Percentiles rank a stretch among this genome's conserved stretches.
Evolutionary conservation across 331 rosid genomes (phyloP).

Genomic region (Quercus tomentella): DNA sequence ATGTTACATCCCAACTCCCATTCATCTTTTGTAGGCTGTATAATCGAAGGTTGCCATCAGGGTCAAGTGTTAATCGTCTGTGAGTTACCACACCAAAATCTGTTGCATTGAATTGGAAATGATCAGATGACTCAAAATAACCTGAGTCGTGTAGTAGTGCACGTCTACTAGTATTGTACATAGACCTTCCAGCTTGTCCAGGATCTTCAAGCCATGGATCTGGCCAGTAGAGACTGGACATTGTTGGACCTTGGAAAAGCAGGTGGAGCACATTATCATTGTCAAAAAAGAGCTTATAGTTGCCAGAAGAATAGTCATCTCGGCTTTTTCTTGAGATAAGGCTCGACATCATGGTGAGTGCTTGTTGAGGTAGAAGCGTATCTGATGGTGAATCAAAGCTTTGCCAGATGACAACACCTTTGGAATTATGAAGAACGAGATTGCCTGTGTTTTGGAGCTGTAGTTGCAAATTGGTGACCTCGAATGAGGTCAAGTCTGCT

Average conservation of each 20-base stretch:
- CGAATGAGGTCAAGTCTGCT: background rate
- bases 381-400: conserved; percentile 46
- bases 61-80: conserved; percentile 23
- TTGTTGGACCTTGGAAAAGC: conserved; percentile 1
- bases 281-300: conserved; percentile 40
- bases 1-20: conserved; percentile 22
- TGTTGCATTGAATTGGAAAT: background rate
- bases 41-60: conserved; percentile 36
- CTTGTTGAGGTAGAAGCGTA: conserved; percentile 35
- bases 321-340: conserved; percentile 31
- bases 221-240: conserved; percentile 41
- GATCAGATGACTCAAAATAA: conserved; percentile 34
- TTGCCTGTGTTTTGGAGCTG: conserved; percentile 34
- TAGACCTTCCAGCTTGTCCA: conserved; percentile 14
- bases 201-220: background rate
- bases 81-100: conserved; percentile 1
- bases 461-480: background rate
- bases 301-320: conserved; percentile 35
- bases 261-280: conserved; percentile 30
- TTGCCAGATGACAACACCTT: conserved; percentile 29
- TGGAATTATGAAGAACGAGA: conserved; percentile 19
- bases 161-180: conserved; percentile 27
- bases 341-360: conserved; percentile 16
- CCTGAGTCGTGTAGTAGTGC: conserved; percentile 25
- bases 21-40: conserved; percentile 27